Conservation (phyloP, 352 stramenopile genomes). For the Globisporangium splendens region DNA sequence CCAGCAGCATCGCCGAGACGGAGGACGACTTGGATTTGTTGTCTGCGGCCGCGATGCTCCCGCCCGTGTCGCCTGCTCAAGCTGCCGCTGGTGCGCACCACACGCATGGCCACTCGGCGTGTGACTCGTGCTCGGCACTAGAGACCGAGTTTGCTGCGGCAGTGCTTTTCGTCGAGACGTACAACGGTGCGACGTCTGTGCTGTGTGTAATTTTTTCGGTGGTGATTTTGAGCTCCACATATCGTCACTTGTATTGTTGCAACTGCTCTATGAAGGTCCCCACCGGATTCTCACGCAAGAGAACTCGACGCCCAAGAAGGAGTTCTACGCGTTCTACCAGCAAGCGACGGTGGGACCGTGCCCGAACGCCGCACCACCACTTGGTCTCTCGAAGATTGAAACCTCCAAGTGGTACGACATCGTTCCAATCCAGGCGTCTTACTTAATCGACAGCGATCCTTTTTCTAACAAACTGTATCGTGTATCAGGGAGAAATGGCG, state of each 20-base stretch:
- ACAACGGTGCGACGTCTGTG: slow-evolving; percentile 31
- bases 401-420: slow-evolving; percentile 40
- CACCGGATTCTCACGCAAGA: slow-evolving; percentile 76
- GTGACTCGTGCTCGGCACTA: slow-evolving; percentile 49
- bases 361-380: slow-evolving; percentile 24
- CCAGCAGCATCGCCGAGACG: slow-evolving; percentile 24
- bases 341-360: slow-evolving; percentile 67
- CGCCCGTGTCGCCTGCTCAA: slow-evolving; percentile 22
- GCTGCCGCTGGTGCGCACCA: slow-evolving; percentile 12
- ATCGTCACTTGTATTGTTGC: too few relatives aligned
- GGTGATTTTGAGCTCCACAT: background rate
- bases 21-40: slow-evolving; percentile 37
- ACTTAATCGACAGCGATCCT: background rate
- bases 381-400: slow-evolving; percentile 50
- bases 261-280: slow-evolving; percentile 23
- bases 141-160: slow-evolving; percentile 72
- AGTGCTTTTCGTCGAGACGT: slow-evolving; percentile 79
- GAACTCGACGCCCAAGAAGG: slow-evolving; percentile 67
- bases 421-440: too few relatives aligned
- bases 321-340: slow-evolving; percentile 80
- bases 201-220: too few relatives aligned
- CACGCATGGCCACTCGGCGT: slow-evolving; percentile 26
- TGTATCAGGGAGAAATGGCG: slow-evolving; percentile 61
- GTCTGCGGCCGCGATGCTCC: slow-evolving; percentile 21
- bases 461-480: background rate